Evolutionary conservation across 805 yeast species (phyloP), one percentile per base, ranked within the genome.

Genomic region (Saccharomycopsis sp.): DNA sequence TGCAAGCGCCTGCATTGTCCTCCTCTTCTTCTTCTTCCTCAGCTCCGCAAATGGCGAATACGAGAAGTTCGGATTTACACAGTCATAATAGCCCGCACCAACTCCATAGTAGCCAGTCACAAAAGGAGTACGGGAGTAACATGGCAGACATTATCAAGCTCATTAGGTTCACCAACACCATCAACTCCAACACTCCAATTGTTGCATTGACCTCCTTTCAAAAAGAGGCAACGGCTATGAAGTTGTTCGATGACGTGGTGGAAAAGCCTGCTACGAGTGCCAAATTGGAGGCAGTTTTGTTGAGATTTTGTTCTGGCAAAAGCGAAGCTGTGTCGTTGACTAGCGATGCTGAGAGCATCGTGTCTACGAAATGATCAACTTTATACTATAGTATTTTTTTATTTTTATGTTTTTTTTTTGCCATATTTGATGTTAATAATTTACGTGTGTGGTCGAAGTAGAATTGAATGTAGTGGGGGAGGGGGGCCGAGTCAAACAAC

Each of bases 81-180:
- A n/a, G n/a, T n/a, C n/a, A n/a, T n/a, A n/a, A n/a, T n/a, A n/a
- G n/a, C n/a, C n/a, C n/a, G n/a, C n/a, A n/a, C n/a, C n/a, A n/a
- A n/a, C n/a, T n/a, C n/a, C n/a, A n/a, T n/a, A n/a, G n/a, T n/a
- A n/a, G n/a, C n/a, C n/a, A n/a, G n/a, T n/a, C n/a, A n/a, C n/a
- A n/a, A n/a, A n/a, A n/a, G n/a, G n/a, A n/a, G n/a, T n/a, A 25
- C n/a, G 27, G 12, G 9, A n/a, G 9, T 9, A 82, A 75, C 48
- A 80, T 84, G 1, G 61, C 75, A 5, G 95, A 87, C 62, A 78
- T 89, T 23, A 80, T 81, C 4, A 80, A 82, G 51, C 63, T 88
- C 45, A 73, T 86, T 41, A 77, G 73, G 53, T 74, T 74, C 48
- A 88, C 96, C 0, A 71, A 77, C 26, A 81, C 88, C 21, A 68